phyloP scores from a whole-genome alignment of 179 eudicot species.

The Silene coronaria region DNA sequence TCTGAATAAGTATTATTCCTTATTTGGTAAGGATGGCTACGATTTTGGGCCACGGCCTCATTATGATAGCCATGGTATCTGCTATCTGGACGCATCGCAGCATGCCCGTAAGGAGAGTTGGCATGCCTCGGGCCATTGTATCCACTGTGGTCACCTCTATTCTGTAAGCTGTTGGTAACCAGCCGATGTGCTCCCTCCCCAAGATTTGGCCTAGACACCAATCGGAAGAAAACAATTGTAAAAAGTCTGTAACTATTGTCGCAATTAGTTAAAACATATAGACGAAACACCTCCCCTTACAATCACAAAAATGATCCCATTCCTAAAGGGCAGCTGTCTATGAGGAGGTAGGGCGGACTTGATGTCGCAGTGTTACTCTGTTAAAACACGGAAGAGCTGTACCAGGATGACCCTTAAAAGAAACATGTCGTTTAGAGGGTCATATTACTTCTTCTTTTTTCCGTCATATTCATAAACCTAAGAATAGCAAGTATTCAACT shows the following conservation, averaged over 20 bases:
- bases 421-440: background rate
- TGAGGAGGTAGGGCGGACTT: background rate
- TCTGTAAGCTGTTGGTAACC: conserved; percentile 63
- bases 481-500: no score
- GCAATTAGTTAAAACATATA: background rate
- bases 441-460: no score
- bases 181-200: conserved; percentile 89
- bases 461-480: no score
- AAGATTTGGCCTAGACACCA: conserved; percentile 40
- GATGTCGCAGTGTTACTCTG: background rate
- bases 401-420: background rate
- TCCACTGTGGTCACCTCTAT: conserved; percentile 32
- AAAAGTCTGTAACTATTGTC: background rate
- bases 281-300: background rate
- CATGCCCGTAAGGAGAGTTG: conserved; percentile 22
- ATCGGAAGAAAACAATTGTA: background rate
- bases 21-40: conserved; percentile 30
- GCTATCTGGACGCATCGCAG: conserved; percentile 18
- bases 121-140: conserved; percentile 26
- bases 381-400: background rate
- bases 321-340: background rate
- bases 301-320: background rate
- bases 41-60: conserved; percentile 16
- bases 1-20: conserved; percentile 23
- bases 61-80: conserved; percentile 27